Percentiles rank a stretch among this genome's conserved stretches.
These are phyloP conservation scores for Sanghuangporus baumii DNA, from an alignment of 1,284 basidiomycete species.

Conservation along the genomic window DNA sequence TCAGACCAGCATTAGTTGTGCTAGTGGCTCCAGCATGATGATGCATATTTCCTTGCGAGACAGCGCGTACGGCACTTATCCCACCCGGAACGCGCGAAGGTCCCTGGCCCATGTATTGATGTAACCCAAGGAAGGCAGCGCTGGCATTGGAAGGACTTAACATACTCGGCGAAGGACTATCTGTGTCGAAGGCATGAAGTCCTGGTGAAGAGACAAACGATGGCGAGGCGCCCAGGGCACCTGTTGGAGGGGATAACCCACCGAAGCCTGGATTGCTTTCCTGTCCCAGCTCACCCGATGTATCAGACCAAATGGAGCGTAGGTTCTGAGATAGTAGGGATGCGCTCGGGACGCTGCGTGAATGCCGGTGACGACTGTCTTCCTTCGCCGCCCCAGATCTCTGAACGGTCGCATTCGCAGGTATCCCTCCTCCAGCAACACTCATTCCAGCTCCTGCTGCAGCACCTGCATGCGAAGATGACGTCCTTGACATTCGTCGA, in stretches of 20 bases:
- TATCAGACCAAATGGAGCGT: constrained; percentile 64
- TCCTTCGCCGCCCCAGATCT: constrained; percentile 24
- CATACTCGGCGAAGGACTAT: constrained; percentile 34
- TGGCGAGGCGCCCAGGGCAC: constrained; percentile 2
- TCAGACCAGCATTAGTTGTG: neutral
- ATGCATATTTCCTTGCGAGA: constrained; percentile 14
- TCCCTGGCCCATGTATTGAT: constrained; percentile 39
- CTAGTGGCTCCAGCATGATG: neutral
- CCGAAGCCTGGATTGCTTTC: neutral
- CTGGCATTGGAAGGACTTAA: constrained; percentile 68
- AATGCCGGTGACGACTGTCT: constrained; percentile 58
- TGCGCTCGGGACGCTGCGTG: constrained; percentile 70
- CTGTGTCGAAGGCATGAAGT: constrained; percentile 34
- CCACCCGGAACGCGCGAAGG: constrained; percentile 1
- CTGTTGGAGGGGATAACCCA: constrained; percentile 4
- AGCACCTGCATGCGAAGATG: constrained; percentile 34
- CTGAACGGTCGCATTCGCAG: constrained; percentile 10
- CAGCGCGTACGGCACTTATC: constrained; percentile 2
- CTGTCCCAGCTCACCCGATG: neutral
- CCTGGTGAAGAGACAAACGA: constrained; percentile 42
- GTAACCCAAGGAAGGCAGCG: constrained; percentile 67
- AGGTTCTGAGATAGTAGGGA: constrained; percentile 62
- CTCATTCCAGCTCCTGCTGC: neutral
- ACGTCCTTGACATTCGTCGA: constrained; percentile 69
- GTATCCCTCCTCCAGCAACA: constrained; percentile 23